Evolutionary conservation across 805 yeast genomes (phyloP), one percentile per base, ranked within the genome.

Genomic region (Wickerhamiella azyma): DNA sequence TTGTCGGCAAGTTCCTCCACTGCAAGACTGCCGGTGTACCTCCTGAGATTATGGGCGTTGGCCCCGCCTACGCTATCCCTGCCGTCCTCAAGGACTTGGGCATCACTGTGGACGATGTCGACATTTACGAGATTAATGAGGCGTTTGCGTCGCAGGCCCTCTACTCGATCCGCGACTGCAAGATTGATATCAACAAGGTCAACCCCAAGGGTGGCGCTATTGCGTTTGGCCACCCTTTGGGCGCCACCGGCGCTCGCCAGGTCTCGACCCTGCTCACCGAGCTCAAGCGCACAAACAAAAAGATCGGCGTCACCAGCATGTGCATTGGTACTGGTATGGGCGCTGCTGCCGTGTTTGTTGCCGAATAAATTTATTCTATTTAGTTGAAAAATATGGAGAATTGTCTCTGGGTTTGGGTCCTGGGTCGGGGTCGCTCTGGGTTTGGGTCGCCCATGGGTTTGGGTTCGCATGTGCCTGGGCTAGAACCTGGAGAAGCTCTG

Each of bases 261-360:
- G 73, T 85, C 44, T 88, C 96, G 38, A 89, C 97, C 4, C 65
- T 89, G 50, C 65, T 89, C 61, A 74, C 88, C 57, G 89, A 85
- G 68, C 72, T 88, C 58, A 66, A 79, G 63, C 56, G 64, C 41
- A 62, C 74, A 24, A 94, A 89, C 50, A 78, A 86, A 68, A 64
- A 65, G 61, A 66, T 86, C 53, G 97, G 97, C 53, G 79, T 89
- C 45, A 83, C 94, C 10, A 81, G 94, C 52, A 89, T 89, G 97
- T 89, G 97, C 70, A 79, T 89, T 53, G 97, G 97, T 58, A 85
- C 96, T 30, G 97, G 97, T 56, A 89, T 88, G 94, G 97, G 97
- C 53, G 96, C 96, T 29, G 97, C 97, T 41, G 81, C 89, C 11
- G 70, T 88, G 39, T 73, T 89, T 56, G 72, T 85, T 38, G 81